Conservation (phyloP, 345 rosid species). For the Lenwebbia sp. region DNA sequence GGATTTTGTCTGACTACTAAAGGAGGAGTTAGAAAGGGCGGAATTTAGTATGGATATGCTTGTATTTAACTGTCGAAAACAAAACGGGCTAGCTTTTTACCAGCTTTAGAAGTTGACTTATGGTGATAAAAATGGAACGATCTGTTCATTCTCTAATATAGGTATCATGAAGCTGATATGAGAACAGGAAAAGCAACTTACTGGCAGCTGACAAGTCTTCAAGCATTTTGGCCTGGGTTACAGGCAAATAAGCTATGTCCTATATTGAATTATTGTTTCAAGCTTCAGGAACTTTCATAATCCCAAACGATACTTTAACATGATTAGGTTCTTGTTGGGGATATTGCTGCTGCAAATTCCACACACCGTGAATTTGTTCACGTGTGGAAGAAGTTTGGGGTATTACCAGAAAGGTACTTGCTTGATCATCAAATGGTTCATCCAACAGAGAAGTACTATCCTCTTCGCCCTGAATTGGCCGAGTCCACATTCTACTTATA, state of each 20-base stretch:
- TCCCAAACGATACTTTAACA: neutral
- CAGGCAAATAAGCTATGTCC: slow-evolving; percentile 42
- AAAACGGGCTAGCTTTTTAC: neutral
- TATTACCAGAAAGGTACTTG: slow-evolving; percentile 88
- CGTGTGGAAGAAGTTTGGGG: slow-evolving; percentile 88
- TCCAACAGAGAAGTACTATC: slow-evolving; percentile 95
- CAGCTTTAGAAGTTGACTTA: neutral
- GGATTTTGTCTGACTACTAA: neutral
- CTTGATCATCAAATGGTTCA: slow-evolving; percentile 81
- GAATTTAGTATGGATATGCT: neutral
- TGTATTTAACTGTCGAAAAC: neutral
- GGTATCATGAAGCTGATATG: slow-evolving; percentile 99
- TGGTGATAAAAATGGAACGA: neutral
- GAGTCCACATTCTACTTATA: slow-evolving; percentile 94
- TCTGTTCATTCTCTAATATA: slow-evolving; percentile 5
- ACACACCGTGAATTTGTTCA: slow-evolving; percentile 80
- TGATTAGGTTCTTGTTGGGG: slow-evolving; percentile 88
- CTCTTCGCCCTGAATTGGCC: slow-evolving; percentile 89
- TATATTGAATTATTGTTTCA: neutral
- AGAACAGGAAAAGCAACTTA: slow-evolving; percentile 91
- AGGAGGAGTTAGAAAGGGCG: neutral
- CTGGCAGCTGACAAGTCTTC: slow-evolving; percentile 99
- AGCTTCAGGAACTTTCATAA: neutral
- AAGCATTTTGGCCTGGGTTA: slow-evolving; percentile 99
- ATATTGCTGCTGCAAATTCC: slow-evolving; percentile 78